phyloP scores from a whole-genome alignment of 2,329 filamentous ascomycete genomes.

The Fusarium chaquense region DNA sequence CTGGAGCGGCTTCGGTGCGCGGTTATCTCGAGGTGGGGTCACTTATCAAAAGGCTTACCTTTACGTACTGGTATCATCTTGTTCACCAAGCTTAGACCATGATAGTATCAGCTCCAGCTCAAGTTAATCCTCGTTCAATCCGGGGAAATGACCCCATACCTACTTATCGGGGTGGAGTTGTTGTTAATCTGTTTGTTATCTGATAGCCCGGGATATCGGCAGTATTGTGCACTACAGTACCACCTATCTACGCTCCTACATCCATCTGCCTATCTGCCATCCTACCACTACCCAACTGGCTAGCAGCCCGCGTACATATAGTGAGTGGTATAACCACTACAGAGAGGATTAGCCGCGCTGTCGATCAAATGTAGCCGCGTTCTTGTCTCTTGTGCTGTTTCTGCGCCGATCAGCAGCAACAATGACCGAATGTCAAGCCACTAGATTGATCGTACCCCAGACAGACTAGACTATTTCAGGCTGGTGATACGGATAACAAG shows the following conservation, averaged over 20 bases:
- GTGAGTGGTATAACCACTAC: background rate
- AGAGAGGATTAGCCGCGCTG: constrained; percentile 20
- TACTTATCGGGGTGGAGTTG: constrained; percentile 27
- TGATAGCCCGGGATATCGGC: constrained; percentile 2
- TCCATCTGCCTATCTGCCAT: background rate
- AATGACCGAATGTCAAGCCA: constrained; percentile 23
- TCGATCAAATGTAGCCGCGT: constrained; percentile 25
- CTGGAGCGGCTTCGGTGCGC: constrained; percentile 32
- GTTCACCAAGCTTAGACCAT: background rate
- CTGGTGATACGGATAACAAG: constrained; percentile 24
- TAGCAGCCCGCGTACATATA: too few species aligned
- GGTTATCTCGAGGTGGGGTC: constrained; percentile 38
- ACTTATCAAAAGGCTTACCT: constrained; percentile 30
- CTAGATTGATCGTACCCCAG: constrained; percentile 32
- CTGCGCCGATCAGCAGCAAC: constrained; percentile 21
- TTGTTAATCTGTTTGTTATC: background rate
- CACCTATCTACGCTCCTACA: background rate
- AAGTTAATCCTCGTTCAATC: background rate
- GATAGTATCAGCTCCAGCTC: constrained; percentile 1
- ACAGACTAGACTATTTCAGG: constrained; percentile 33
- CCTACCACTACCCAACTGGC: too few species aligned
- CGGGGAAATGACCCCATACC: constrained; percentile 26
- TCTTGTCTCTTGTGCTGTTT: background rate
- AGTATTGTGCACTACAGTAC: background rate
- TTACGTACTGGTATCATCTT: constrained; percentile 26